Evolutionary conservation across 129 eudicot species (phyloP).

Genomic region (Flaveria sonorensis): DNA sequence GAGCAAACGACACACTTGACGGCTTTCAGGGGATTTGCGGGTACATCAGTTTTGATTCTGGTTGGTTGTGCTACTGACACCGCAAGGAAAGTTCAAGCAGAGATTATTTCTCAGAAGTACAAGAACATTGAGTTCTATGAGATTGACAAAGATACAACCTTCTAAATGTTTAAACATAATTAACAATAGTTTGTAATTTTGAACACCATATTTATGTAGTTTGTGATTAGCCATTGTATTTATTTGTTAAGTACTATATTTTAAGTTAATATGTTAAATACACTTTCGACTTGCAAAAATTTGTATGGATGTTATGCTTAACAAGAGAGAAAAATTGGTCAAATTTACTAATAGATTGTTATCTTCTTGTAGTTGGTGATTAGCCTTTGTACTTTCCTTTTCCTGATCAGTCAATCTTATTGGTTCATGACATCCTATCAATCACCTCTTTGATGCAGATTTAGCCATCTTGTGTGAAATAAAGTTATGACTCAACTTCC

Average conservation of each 20-base stretch:
- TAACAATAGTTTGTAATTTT: slow-evolving; percentile 10
- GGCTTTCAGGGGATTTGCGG: slow-evolving; percentile 95
- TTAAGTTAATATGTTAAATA: background rate
- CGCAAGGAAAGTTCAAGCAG: slow-evolving; percentile 95
- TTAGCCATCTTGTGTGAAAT: too few species aligned
- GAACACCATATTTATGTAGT: slow-evolving; percentile 8
- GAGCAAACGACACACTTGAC: slow-evolving; percentile 94
- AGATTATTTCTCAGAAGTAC: slow-evolving; percentile 93
- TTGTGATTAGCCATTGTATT: slow-evolving; percentile 26
- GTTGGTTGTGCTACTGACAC: slow-evolving; percentile 99
- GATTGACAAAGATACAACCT: slow-evolving; percentile 52
- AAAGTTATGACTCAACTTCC: too few species aligned
- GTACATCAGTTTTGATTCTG: slow-evolving; percentile 94
- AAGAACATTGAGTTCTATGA: slow-evolving; percentile 94
- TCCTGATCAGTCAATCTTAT: too few species aligned
- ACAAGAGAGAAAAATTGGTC: too few species aligned
- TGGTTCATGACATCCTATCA: too few species aligned
- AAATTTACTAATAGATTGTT: too few species aligned
- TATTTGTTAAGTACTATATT: slow-evolving; percentile 14
- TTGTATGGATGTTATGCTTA: too few species aligned
- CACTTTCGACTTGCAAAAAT: too few species aligned
- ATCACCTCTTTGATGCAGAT: too few species aligned
- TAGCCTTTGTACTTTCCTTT: too few species aligned
- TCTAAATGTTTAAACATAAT: slow-evolving; percentile 16
- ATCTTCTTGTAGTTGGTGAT: too few species aligned